These are phyloP conservation scores for Saussurea involucrata DNA, from an alignment of 129 eudicot genomes.

Conservation along the genomic window DNA sequence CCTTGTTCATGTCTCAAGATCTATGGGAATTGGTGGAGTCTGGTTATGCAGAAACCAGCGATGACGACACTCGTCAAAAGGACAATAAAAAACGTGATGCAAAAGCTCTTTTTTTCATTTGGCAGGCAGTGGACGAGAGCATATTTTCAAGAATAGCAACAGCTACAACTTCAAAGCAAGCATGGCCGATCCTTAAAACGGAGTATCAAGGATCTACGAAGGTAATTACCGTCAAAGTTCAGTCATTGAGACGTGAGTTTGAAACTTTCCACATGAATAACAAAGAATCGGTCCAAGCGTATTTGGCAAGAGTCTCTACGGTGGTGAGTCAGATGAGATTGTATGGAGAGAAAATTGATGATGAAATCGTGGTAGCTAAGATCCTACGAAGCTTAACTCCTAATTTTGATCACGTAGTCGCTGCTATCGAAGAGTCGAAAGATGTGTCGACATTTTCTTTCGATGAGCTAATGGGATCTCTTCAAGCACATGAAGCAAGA, in stretches of 20 bases:
- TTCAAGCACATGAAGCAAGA: neutral
- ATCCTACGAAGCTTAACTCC: neutral
- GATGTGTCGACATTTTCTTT: neutral
- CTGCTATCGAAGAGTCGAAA: neutral
- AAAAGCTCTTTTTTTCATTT: no score
- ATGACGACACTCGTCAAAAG: no score
- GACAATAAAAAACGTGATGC: neutral
- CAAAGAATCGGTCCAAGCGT: neutral
- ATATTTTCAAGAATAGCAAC: neutral
- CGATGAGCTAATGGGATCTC: no score
- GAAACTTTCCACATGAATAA: neutral
- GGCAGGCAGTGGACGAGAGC: neutral
- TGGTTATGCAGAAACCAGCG: no score
- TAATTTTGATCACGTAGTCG: neutral
- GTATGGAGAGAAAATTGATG: neutral
- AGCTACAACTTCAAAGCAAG: slow-evolving; percentile 1
- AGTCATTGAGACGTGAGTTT: slow-evolving; percentile 12
- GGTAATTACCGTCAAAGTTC: slow-evolving; percentile 5
- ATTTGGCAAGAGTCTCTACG: neutral
- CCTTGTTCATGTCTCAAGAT: neutral
- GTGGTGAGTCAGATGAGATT: neutral
- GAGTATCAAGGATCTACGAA: neutral
- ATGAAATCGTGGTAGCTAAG: neutral
- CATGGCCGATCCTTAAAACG: neutral
- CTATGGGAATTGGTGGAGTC: neutral